A percentile compares a stretch with the other conserved stretches of the same genome.
Conservation (phyloP, 306 rosid genomes). For the Arachis hypogaea region DNA sequence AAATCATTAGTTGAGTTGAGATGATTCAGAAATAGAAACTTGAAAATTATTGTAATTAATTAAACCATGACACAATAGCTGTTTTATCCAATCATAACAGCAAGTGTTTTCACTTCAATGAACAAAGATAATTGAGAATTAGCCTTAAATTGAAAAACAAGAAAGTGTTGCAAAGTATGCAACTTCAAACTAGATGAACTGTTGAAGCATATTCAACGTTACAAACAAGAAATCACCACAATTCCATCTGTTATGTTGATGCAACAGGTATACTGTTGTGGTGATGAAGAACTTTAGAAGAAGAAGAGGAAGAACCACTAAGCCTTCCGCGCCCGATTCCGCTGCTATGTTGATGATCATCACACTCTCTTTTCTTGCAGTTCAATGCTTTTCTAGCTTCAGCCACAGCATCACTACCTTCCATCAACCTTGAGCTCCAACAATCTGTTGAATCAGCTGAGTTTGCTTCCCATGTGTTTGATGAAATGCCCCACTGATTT, state of each 20-base stretch:
- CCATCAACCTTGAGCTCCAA: conserved; percentile 65
- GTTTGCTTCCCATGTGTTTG: conserved; percentile 84
- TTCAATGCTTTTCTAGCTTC: conserved; percentile 44
- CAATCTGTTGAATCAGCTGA: conserved; percentile 80
- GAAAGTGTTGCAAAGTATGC: conserved; percentile 73
- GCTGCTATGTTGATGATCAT: conserved; percentile 58
- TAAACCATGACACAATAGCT: too few relatives aligned
- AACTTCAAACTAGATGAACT: conserved; percentile 43
- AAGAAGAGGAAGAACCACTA: conserved; percentile 29
- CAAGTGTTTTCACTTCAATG: too few relatives aligned
- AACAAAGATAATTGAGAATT: background rate
- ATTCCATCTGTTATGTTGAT: conserved; percentile 41
- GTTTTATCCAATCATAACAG: too few relatives aligned
- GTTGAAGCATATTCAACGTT: too few relatives aligned
- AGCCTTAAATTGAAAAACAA: conserved; percentile 29
- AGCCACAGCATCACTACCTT: conserved; percentile 8
- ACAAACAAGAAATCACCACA: too few relatives aligned
- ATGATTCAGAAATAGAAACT: too few relatives aligned
- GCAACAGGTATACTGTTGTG: conserved; percentile 46
- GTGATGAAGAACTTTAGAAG: conserved; percentile 34
- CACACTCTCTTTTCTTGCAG: conserved; percentile 57
- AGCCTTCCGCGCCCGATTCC: conserved; percentile 85
- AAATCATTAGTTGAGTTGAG: too few relatives aligned
- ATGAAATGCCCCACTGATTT: conserved; percentile 46
- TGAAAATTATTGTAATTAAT: too few relatives aligned